A percentile compares a stretch with the other conserved stretches of the same genome.
These are phyloP conservation scores for Leccinum boreale DNA, from an alignment of 768 basidiomycete genomes.

Conservation along the genomic window DNA sequence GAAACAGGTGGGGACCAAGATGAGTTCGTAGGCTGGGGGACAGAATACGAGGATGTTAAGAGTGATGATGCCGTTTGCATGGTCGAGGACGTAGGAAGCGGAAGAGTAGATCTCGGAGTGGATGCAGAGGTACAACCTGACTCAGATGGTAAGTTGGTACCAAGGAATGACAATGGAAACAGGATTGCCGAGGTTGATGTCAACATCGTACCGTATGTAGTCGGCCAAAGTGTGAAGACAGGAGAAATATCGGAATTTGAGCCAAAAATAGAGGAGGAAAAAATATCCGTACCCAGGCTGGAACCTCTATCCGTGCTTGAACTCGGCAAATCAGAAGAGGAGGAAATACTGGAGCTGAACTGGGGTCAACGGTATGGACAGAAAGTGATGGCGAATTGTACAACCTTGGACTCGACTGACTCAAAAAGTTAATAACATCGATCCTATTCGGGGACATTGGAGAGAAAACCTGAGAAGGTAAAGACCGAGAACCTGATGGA, in stretches of 20 bases:
- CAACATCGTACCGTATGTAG: not conserved
- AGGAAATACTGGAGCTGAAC: constrained; percentile 1
- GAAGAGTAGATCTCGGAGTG: not conserved
- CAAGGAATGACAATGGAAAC: not conserved
- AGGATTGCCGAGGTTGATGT: not conserved
- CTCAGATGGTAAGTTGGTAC: not conserved
- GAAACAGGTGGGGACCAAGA: not conserved
- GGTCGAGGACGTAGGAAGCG: not conserved
- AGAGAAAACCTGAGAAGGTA: not conserved
- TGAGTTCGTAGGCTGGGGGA: not conserved
- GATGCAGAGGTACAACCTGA: not conserved
- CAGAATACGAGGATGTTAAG: not conserved
- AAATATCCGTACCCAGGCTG: constrained; percentile 20
- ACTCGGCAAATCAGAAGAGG: not conserved
- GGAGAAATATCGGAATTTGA: constrained; percentile 18
- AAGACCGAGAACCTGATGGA: constrained; percentile 1
- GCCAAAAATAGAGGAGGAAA: constrained; percentile 4
- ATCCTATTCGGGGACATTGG: not conserved
- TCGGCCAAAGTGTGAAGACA: not conserved
- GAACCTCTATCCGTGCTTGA: constrained; percentile 4
- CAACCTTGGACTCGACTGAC: constrained; percentile 12
- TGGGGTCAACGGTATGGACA: constrained; percentile 2
- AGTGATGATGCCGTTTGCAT: not conserved
- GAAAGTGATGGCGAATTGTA: not conserved
- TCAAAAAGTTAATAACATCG: not conserved